phyloP scores from a whole-genome alignment of 2,329 filamentous ascomycete species.

The Tolypocladium nubicola region DNA sequence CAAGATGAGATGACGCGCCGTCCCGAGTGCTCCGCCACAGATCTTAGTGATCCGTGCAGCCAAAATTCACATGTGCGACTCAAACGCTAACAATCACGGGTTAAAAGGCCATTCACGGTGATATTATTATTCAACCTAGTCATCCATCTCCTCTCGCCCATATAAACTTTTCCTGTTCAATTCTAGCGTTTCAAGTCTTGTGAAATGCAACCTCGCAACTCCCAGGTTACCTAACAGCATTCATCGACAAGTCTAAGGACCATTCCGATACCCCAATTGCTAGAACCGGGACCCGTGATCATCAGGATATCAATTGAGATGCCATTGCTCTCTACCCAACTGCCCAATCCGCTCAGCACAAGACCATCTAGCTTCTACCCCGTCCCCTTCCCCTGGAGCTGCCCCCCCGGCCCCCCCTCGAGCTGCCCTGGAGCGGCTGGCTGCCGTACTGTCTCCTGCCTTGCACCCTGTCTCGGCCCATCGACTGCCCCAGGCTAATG shows the following conservation, averaged over 20 bases:
- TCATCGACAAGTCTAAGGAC: background rate
- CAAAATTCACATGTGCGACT: background rate
- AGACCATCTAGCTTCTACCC: background rate
- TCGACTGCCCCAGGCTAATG: constrained; percentile 69
- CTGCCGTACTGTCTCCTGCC: constrained; percentile 64
- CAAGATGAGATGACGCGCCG: background rate
- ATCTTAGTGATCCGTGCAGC: background rate
- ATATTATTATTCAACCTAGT: background rate
- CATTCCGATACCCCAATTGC: background rate
- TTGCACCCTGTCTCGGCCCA: constrained; percentile 58
- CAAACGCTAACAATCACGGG: background rate
- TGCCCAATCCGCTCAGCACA: background rate
- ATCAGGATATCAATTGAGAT: background rate
- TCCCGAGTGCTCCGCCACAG: background rate
- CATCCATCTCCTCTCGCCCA: background rate
- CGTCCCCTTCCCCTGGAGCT: constrained; percentile 7
- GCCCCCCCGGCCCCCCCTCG: background rate
- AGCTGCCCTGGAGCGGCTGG: constrained; percentile 53
- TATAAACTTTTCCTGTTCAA: background rate
- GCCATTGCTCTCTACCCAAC: background rate
- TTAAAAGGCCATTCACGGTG: no score
- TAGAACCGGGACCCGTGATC: background rate
- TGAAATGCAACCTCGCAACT: background rate
- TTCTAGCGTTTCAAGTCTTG: background rate
- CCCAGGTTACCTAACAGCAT: background rate